Conservation (phyloP, 176 grass and related monocot genomes). For the Echinochloa phyllopogon region DNA sequence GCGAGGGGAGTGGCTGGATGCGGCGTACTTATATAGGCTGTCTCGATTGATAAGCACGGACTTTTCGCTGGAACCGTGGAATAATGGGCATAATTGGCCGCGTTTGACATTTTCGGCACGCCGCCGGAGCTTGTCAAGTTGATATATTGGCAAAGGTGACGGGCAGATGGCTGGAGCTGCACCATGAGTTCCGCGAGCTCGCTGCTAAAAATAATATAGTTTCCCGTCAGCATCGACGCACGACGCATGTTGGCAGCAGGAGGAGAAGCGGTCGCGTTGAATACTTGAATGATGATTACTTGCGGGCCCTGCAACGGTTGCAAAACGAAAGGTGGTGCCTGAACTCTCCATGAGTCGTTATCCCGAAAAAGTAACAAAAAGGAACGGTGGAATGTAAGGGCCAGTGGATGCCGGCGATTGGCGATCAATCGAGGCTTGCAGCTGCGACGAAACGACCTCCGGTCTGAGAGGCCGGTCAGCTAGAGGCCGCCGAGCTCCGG, state of each 20-base stretch:
- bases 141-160: background rate
- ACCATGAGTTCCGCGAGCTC: background rate
- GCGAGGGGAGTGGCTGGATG: background rate
- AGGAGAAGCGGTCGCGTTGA: background rate
- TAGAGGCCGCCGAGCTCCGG: too few relatives aligned
- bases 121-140: background rate
- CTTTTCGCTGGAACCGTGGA: background rate
- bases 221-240: background rate
- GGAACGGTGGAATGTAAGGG: background rate
- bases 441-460: too few relatives aligned
- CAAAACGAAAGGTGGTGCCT: background rate
- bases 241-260: background rate
- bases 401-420: background rate
- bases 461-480: too few relatives aligned
- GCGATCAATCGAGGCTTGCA: too few relatives aligned
- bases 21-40: background rate
- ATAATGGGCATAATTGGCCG: background rate
- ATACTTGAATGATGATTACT: background rate
- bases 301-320: background rate
- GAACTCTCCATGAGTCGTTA: background rate
- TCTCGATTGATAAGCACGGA: background rate
- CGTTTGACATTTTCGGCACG: background rate
- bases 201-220: background rate
- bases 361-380: too few relatives aligned
- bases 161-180: background rate